Base-by-base conservation (phyloP, 1,284 basidiomycete genomes). In the Ceratobasidium papillatum region DNA sequence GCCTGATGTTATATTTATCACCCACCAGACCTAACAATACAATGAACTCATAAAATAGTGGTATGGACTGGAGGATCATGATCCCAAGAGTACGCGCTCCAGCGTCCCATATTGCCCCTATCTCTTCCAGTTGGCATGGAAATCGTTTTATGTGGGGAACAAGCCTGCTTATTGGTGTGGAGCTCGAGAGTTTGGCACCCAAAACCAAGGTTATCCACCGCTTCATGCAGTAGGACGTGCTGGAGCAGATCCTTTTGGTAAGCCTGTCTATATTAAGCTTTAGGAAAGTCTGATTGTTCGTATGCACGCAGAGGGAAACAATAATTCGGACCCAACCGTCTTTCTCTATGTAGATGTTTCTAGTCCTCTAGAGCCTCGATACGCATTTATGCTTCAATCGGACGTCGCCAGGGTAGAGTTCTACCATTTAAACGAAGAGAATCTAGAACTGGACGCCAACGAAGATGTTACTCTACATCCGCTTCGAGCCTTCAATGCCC, bases 81-180 rank as follows among this genome's bases (percentile, higher is more conserved):
- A 41, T 41, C 38, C 38, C 14, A 14, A 41, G 38, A 14, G 14
- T 41, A 41, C 38, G 5, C 38, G 38, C 38, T 41, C 38, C 5
- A 41, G 5, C 7, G 38, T 41, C 14, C 62, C 62, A 47, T 19
- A 14, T 11, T 64, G 62, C 22, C 41, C 62, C 41, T 64, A 64
- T 32, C 62, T 64, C 3, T 64, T 25, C 11, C 62, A 64, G 45
- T n/a, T 64, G 14, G 14, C 41, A 4, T 49, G 14, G 22, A 64
- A 64, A 27, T 64, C 62, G 22, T 49, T 64, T 41, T 34, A 36
- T 27, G 30, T 64, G 14, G 62, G 62, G 47, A 64, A 64, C 45
- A 9, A 49, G 19, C 62, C 43, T 27, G 41, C 25, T 22, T 49
- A 27, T 32, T 64, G 62, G 62, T 9, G n/a, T 27, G 43, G 62